phyloP scores from a whole-genome alignment of 108 stramenopile genomes.

The Conticribra weissflogii region DNA sequence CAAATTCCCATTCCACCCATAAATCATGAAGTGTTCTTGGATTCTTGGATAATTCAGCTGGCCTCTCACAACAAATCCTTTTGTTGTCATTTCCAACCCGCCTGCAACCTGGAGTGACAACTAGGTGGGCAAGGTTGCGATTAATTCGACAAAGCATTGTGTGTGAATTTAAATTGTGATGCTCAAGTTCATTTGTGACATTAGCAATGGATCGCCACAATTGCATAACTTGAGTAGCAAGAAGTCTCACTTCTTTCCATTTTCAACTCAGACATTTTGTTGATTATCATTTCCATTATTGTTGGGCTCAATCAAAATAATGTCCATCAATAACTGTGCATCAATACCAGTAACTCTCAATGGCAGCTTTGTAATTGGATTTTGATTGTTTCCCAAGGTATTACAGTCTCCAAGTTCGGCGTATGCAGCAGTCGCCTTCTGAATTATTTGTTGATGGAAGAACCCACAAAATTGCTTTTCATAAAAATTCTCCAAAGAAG shows the following conservation, averaged over 20 bases:
- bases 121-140: background rate
- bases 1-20: conserved; percentile 51
- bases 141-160: background rate
- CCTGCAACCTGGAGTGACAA: background rate
- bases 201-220: background rate
- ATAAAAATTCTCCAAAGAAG: conserved; percentile 6
- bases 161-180: background rate
- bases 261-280: background rate
- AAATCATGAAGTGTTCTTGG: conserved; percentile 32
- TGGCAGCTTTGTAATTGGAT: conserved; percentile 5
- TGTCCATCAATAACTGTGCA: background rate
- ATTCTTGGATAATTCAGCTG: conserved; percentile 1
- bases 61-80: background rate
- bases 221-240: background rate
- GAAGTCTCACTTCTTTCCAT: background rate
- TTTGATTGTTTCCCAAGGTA: background rate
- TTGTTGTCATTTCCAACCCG: background rate
- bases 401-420: conserved; percentile 11
- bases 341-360: conserved; percentile 1
- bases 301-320: background rate
- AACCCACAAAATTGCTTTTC: background rate
- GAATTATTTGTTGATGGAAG: background rate
- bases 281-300: background rate
- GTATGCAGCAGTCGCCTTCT: background rate
- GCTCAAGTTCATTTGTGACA: background rate